Base-by-base conservation (phyloP, 1,284 basidiomycete genomes). In the Austropuccinia psidii region DNA sequence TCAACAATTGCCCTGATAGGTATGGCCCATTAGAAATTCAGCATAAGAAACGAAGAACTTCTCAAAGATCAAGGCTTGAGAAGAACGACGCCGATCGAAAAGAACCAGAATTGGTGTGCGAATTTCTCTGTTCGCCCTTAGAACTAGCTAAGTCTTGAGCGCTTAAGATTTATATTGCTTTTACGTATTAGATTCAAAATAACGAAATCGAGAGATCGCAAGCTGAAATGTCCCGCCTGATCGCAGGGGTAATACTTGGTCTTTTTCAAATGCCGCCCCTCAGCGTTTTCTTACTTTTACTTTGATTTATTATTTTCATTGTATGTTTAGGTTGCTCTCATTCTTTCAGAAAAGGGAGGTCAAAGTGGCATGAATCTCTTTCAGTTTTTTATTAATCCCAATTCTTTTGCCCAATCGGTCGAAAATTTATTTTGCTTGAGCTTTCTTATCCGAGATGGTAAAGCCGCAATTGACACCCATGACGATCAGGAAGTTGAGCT, bases 401-500 rank as follows among this genome's bases (percentile, higher is more conserved):
- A 87, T 39, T 89, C 91, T 77, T 96, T 92, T 78, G 88, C 88
- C 0, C 93, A 96, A 80, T 91, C 91, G 0, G 90, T 96, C 24
- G 93, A 96, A 81, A 96, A 96, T 79, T 83, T 95, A 24, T 96
- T 96, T 80, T 91, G 95, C 78, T 84, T 95, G 1, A 93, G 92
- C 0, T 96, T 96, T 81, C 83, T 94, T 66, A 89, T 96, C 61
- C 85, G 90, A 55, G 91, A 95, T 77, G 90, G 89, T 15, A 87
- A 86, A 78, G 90, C 88, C 58, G 87, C 76, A 4, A 73, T 80
- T 27, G 62, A 76, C 7, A 73, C 58, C 24, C 21, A 55, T 8
- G 47, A 52, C 37, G 52, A 74, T 4, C 19, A 49, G 13, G 43
- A 64, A 49, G 29, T 41, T 5, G 52, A 52, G 58, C 33, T 21